Evolutionary conservation across 2,329 filamentous ascomycete species (phyloP).

Genomic region (Aspergillus neotritici): DNA sequence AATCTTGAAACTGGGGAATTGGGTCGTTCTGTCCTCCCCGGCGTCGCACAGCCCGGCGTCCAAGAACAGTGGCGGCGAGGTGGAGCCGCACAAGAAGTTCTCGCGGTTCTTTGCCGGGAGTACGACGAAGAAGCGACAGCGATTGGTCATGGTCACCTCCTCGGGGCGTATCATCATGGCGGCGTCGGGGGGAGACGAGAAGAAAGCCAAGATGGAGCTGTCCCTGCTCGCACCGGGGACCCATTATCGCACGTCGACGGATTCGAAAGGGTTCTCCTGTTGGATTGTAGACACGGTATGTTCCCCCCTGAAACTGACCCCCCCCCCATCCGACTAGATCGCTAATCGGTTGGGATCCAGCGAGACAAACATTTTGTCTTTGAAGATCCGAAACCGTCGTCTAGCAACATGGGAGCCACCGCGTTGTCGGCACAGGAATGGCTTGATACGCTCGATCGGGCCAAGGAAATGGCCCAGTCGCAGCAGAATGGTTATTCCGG

Average conservation of each 20-base stretch:
- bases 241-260: conserved; percentile 71
- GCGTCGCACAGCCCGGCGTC: conserved; percentile 68
- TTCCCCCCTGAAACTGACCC: conserved; percentile 21
- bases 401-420: conserved; percentile 56
- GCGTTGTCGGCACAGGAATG: conserved; percentile 78
- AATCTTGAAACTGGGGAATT: conserved; percentile 87
- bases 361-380: conserved; percentile 86
- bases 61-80: conserved; percentile 59
- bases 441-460: conserved; percentile 81
- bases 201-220: conserved; percentile 88
- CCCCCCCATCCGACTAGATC: conserved; percentile 7
- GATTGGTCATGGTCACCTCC: conserved; percentile 91
- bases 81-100: conserved; percentile 73
- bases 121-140: conserved; percentile 84
- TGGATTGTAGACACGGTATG: conserved; percentile 94
- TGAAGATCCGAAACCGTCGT: conserved; percentile 77
- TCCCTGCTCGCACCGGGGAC: conserved; percentile 72
- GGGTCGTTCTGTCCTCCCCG: conserved; percentile 75
- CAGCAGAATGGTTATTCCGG: conserved; percentile 47
- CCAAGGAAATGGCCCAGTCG: conserved; percentile 56
- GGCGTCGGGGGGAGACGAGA: conserved; percentile 88
- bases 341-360: conserved; percentile 45
- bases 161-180: conserved; percentile 85
- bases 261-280: conserved; percentile 78
- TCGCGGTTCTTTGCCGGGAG: conserved; percentile 89